Evolutionary conservation across 1,284 basidiomycete species (phyloP), one percentile per base, ranked within the genome.

Genomic region (Flammula alnicola): DNA sequence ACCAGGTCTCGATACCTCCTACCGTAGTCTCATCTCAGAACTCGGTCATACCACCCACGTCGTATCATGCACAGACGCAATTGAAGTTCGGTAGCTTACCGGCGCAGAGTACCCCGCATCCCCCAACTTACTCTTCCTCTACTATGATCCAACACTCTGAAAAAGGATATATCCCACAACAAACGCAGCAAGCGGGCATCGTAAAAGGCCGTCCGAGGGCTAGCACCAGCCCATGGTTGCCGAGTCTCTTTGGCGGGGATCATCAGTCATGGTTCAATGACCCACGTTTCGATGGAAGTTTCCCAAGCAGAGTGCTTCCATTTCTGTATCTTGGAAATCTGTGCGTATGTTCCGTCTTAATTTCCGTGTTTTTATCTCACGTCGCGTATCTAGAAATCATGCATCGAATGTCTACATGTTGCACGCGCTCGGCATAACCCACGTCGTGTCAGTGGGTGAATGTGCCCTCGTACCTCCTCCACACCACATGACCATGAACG

Each of bases 361-460:
- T 49, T 43, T 39, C 10, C 22, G 23, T 25, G 44, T 30, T 27
- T 22, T 38, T 26, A 23, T 14, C 43, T 52, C 6, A 42, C 8
- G 30, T 45, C 22, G 57, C 39, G 41, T 49, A 44, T 52, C 30
- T 42, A 92, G 90, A 62, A 92, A 93, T 63, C 96, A 98, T 59
- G 96, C 96, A 0, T 80, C 88, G 37, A 99, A 99, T 66, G 94
- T 88, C 35, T 89, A 91, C 62, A 97, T 99, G 94, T 84, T 98
- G 3, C 89, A 93, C 59, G 89, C 93, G 2, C 80, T 99, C n/a
- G 93, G 93, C 35, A 97, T 99, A 63, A 96, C 94, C 1, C 95
- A 98, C 64, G 95, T 99, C 56, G 95, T 99, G 26, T 95, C 93
- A 3, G 94, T 98, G 3, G 96, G 96, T 44, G 96, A 98, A 74